Evolutionary conservation across 345 rosid genomes (phyloP), one percentile per base, ranked within the genome.

Genomic region (Citrus mangshanensis): DNA sequence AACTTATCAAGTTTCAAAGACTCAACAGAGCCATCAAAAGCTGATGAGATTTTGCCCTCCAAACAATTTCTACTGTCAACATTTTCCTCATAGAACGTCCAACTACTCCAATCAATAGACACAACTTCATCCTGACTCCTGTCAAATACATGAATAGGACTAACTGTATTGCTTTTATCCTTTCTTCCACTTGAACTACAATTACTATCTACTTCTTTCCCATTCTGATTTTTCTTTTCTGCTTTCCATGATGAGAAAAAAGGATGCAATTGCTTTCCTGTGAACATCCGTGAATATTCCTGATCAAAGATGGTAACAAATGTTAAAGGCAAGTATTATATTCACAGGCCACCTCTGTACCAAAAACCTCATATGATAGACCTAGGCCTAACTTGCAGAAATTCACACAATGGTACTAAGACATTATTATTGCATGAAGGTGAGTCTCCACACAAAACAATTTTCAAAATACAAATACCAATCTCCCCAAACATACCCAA

Each of bases 141-240:
- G 51, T 94, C 99, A 86, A 93, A 92, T 30, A 96, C 93, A 80
- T 96, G 99, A 76, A 96, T 89, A 77, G 99, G 99, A 70, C 98
- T 93, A 4, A 89, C 63, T 42, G 83, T 76, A 80, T 54, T 66
- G 42, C 40, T 42, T 84, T 66, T 71, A 42, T 79, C 78, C 62
- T 83, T 91, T 83, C 66, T 80, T 78, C 61, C 81, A 49, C 72
- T 81, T 63, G 64, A 79, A 81, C 74, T 22, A 24, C 64, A 28
- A 72, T 81, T 75, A 68, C 68, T 79, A 62, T 89, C 87, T 1
- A 49, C 70, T 77, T 82, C 86, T n/a, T 42, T 62, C 56, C 79
- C 78, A 82, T 85, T 91, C 70, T 88, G 87, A 81, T 75, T 78
- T 79, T 72, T 88, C 83, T 84, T 93, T 70, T 84, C 87, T 10